Evolutionary conservation across 257 asterid genomes (phyloP), one percentile per base, ranked within the genome.

Genomic region (Nicotiana knightiana): DNA sequence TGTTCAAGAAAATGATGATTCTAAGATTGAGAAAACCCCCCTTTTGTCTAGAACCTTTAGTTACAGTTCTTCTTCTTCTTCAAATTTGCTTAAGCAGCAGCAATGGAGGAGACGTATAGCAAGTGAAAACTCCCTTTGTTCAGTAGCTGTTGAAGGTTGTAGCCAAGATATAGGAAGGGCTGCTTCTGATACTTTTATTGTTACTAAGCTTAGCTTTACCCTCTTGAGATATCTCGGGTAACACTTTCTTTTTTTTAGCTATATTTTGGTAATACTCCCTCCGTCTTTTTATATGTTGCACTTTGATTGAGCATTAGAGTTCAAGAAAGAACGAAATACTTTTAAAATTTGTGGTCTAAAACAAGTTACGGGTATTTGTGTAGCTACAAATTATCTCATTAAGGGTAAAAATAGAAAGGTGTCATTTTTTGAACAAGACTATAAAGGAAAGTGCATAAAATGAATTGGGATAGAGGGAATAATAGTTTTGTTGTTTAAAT

Each of bases 191-290:
- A 88, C 97, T 53, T 87, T 80, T 81, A 24, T 86, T 85, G 84
- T 89, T 82, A 90, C 97, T 53, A 91, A 97, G 30, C 87, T 91
- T 53, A 83, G 90, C 84, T 86, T 89, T 61, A 88, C 83, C 83
- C 86, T 96, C 80, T 81, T 92, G 90, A 73, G 91, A 13, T 94
- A 86, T 89, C 89, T 96, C 18, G 98, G 99, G 99, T 96, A 90
- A 88, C 28, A 4, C 2, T 79, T 61, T 32, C 17, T 84, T 76
- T 13, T 35, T 35, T 37, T 57, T 64, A 3, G 18, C 1, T 5
- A 43, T 21, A 8, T 7, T 39, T 32, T 64, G 5, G 39, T 35
- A 35, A 4, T 15, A 5, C 43, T 39, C 48, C 48, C 9, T 6
- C 48, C 2, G 48, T 6, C 10, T 10, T 6, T 39, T 39, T 39